Conservation (phyloP, 805 yeast species). For the Candida awuae region DNA sequence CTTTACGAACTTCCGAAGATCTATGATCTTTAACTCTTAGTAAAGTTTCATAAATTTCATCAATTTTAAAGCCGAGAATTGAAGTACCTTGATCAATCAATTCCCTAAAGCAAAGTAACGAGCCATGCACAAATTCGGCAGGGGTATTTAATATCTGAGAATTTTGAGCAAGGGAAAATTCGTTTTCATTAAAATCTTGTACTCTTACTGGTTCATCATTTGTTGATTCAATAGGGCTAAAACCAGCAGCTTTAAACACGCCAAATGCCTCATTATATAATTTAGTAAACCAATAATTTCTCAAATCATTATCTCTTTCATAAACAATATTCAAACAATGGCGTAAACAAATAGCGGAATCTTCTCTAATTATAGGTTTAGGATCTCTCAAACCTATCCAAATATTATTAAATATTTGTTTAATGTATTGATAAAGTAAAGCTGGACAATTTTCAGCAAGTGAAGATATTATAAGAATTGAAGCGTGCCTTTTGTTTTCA, state of each 20-base stretch:
- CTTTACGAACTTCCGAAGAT: conserved; percentile 66
- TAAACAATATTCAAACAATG: conserved; percentile 73
- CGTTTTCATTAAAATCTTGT: neutral
- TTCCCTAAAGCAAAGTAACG: conserved; percentile 75
- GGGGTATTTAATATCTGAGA: conserved; percentile 18
- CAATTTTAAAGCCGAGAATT: conserved; percentile 62
- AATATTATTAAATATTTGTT: conserved; percentile 69
- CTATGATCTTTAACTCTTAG: conserved; percentile 71
- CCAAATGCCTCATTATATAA: conserved; percentile 34
- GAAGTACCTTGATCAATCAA: conserved; percentile 64
- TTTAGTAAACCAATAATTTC: conserved; percentile 68
- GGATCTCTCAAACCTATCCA: conserved; percentile 85
- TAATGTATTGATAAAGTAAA: conserved; percentile 66
- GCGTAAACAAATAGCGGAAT: conserved; percentile 75
- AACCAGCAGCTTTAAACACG: conserved; percentile 20
- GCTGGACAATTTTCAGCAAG: conserved; percentile 86
- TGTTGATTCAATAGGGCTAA: conserved; percentile 6
- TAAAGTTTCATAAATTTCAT: conserved; percentile 68
- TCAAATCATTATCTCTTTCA: conserved; percentile 62
- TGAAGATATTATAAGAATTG: conserved; percentile 72
- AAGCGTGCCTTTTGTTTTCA: conserved; percentile 84
- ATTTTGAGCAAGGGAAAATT: conserved; percentile 1
- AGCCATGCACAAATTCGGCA: conserved; percentile 77
- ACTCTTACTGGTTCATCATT: neutral
- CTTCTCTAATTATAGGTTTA: conserved; percentile 65